Evolutionary conservation across 2,329 filamentous ascomycete species (phyloP).

Genomic region (Lachnellula suecica): DNA sequence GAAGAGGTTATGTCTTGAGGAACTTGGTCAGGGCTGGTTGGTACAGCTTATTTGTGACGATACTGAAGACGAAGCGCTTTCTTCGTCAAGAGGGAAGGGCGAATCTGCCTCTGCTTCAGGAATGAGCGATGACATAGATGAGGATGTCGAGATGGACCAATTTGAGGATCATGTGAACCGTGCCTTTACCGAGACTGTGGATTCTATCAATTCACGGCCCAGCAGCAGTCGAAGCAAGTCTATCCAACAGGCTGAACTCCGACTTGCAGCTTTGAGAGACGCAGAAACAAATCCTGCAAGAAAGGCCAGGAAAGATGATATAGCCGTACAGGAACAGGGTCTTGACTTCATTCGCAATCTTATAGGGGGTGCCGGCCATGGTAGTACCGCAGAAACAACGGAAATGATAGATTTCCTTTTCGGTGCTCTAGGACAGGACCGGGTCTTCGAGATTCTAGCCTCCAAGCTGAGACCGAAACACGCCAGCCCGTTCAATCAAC

Average conservation of each 20-base stretch:
- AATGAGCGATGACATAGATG: conserved; percentile 47
- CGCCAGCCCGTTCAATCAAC: conserved; percentile 52
- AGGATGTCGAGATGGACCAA: conserved; percentile 57
- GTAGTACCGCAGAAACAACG: conserved; percentile 49
- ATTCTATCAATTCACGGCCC: conserved; percentile 21
- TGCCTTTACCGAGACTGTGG: conserved; percentile 20
- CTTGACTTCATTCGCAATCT: conserved; percentile 89
- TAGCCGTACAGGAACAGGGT: conserved; percentile 86
- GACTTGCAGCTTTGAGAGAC: conserved; percentile 55
- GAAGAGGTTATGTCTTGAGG: conserved; percentile 76
- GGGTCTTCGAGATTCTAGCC: conserved; percentile 77
- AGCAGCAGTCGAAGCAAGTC: conserved; percentile 31
- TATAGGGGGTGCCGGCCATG: conserved; percentile 61
- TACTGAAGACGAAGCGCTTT: conserved; percentile 51
- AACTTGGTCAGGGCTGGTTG: conserved; percentile 77
- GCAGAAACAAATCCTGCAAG: conserved; percentile 66
- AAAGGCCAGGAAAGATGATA: conserved; percentile 72
- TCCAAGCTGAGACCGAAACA: conserved; percentile 70
- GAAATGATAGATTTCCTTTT: conserved; percentile 87
- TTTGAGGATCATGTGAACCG: conserved; percentile 40
- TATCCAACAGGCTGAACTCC: conserved; percentile 49
- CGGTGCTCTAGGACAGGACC: conserved; percentile 69
- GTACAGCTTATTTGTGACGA: conserved; percentile 72
- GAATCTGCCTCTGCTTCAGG: conserved; percentile 13
- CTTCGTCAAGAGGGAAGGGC: conserved; percentile 34